phyloP scores from a whole-genome alignment of 2,329 filamentous ascomycete species.

The Podosphaera aphanis region DNA sequence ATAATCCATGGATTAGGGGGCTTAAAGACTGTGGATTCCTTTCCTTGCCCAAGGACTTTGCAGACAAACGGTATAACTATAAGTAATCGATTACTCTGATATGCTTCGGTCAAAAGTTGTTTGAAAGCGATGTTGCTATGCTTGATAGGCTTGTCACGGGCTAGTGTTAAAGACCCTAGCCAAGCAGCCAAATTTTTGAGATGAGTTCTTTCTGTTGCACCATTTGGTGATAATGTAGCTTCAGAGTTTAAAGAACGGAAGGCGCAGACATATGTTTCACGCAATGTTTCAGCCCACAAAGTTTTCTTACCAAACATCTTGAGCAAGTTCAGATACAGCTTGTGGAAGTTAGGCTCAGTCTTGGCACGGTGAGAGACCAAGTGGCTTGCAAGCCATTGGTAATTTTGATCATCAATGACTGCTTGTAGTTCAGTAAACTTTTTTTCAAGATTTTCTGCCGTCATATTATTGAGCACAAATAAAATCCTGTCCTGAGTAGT shows the following conservation, averaged over 20 bases:
- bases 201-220: conserved; percentile 61
- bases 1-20: conserved; percentile 95
- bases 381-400: conserved; percentile 92
- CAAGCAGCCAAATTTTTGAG: conserved; percentile 85
- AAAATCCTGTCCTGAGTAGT: conserved; percentile 81
- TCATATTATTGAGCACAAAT: conserved; percentile 92
- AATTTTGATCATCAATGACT: conserved; percentile 55
- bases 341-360: conserved; percentile 89
- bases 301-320: conserved; percentile 56
- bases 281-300: conserved; percentile 71
- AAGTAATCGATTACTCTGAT: conserved; percentile 73
- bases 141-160: conserved; percentile 82
- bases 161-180: conserved; percentile 81
- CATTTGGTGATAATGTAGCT: conserved; percentile 43
- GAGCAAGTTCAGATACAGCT: conserved; percentile 75
- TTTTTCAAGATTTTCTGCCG: conserved; percentile 61
- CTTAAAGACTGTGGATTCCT: conserved; percentile 66
- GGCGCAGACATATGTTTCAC: conserved; percentile 77
- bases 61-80: conserved; percentile 94
- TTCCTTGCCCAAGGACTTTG: conserved; percentile 75
- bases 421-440: conserved; percentile 67
- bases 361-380: conserved; percentile 91
- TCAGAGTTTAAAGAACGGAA: conserved; percentile 78
- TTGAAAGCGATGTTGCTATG: conserved; percentile 96
- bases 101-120: conserved; percentile 77